phyloP scores from a whole-genome alignment of 805 yeast genomes.

The Metschnikowia lunata region DNA sequence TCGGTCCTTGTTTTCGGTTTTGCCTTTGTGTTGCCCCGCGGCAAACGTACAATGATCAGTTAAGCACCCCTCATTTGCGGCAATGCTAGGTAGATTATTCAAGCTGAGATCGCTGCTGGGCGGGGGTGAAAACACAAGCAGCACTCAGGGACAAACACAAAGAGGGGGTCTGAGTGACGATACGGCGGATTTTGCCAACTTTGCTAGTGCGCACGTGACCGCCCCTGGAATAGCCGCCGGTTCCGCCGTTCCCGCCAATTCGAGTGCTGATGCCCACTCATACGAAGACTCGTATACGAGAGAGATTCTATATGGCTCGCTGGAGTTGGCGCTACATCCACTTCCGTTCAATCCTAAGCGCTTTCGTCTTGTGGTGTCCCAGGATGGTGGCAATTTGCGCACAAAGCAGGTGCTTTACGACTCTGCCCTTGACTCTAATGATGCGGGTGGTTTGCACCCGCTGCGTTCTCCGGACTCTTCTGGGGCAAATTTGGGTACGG shows the following conservation, averaged over 20 bases:
- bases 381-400: conserved; percentile 47
- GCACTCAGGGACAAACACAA: neutral
- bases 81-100: conserved; percentile 36
- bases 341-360: conserved; percentile 23
- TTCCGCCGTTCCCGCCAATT: neutral
- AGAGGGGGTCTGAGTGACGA: neutral
- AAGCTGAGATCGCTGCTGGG: conserved; percentile 24
- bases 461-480: neutral
- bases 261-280: conserved; percentile 16
- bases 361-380: conserved; percentile 45
- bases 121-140: conserved; percentile 5
- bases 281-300: conserved; percentile 45
- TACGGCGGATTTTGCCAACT: neutral
- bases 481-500: neutral
- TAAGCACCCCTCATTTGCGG: neutral
- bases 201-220: too few species aligned
- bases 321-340: conserved; percentile 18
- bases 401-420: conserved; percentile 48
- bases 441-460: conserved; percentile 8
- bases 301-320: conserved; percentile 42
- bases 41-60: conserved; percentile 8
- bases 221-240: neutral
- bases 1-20: too few species aligned
- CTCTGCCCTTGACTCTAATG: conserved; percentile 24
- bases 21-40: conserved; percentile 3